These are phyloP conservation scores for Plantago elongata DNA, from an alignment of 257 asterid species.

Conservation along the genomic window DNA sequence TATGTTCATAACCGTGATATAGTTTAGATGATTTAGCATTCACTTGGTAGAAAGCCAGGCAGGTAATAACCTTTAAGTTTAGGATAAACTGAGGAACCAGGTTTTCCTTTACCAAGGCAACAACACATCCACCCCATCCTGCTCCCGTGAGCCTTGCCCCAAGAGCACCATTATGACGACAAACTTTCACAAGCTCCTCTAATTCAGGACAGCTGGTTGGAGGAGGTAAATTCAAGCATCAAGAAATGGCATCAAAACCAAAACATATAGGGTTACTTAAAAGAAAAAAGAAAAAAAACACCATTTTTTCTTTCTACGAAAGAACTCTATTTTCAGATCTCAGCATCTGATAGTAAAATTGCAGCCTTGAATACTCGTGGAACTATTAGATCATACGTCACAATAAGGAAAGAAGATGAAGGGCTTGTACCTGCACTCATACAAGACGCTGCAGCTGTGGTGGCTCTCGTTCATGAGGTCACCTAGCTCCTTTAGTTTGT, in stretches of 20 bases:
- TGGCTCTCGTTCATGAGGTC: conserved; percentile 94
- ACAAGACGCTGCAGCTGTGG: conserved; percentile 82
- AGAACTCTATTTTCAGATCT: too few species aligned
- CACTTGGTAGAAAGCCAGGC: not conserved
- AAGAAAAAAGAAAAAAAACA: too few species aligned
- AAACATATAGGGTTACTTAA: too few species aligned
- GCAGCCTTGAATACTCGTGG: too few species aligned
- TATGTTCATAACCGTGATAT: not conserved
- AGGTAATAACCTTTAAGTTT: conserved; percentile 63
- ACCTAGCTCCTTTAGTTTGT: conserved; percentile 78
- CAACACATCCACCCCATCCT: conserved; percentile 99
- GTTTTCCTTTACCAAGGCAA: conserved; percentile 89
- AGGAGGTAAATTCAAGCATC: not conserved
- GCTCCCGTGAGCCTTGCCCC: conserved; percentile 99
- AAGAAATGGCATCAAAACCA: too few species aligned
- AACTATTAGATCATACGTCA: too few species aligned
- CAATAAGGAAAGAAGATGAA: not conserved
- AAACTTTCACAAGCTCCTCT: conserved; percentile 76
- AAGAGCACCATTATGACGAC: conserved; percentile 75
- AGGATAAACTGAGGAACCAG: conserved; percentile 80
- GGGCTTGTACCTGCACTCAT: conserved; percentile 79
- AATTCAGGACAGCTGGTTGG: conserved; percentile 73
- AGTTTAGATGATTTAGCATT: not conserved
- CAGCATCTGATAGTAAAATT: too few species aligned
- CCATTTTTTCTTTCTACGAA: too few species aligned